Evolutionary conservation across 2,329 filamentous ascomycete genomes (phyloP), one percentile per base, ranked within the genome.

Genomic region (Helotiales sp.): DNA sequence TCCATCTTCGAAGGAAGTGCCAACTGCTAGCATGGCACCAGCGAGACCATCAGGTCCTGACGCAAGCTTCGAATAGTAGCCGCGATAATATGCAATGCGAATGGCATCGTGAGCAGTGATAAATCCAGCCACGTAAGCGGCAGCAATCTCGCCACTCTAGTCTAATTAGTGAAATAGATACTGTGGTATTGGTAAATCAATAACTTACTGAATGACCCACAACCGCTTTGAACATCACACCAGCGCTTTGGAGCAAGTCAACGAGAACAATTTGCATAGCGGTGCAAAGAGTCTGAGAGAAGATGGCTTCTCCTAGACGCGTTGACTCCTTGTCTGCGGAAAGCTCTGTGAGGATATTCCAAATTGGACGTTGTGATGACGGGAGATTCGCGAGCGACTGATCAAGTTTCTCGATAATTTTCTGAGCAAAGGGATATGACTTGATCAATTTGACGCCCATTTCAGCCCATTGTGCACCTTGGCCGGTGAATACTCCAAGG

Each of bases 1-100:
- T 12, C 10, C 48, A 27, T 44, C 24, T 25, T 47, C 49, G 64
- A 12, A 67, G 66, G 38, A 29, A 9, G 62, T 33, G 33, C 64
- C 82, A 1, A 82, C 79, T 1, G 81, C 81, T 63, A 83, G 73
- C 82, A 85, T 85, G 12, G 75, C 70, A 0, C 81, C 81, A 22
- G 31, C 40, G 44, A 63, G 42, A 5, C 13, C 0, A 33, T n/a
- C 2, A 27, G 67, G 65, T 50, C 65, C 57, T 49, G 66, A 66
- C 34, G 29, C 5, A 51, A 13, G 8, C 8, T 33, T 9, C 36
- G 4, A 42, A n/a, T n/a, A 8, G 10, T 22, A 10, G 1, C 66
- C 66, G 12, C 66, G 46, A 25, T 59, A 57, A 31, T 61, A 68
- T 1, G 65, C 58, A 19, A 65, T 49, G n/a, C 46, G 48, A 24